These are phyloP conservation scores for Populus alba DNA, from an alignment of 345 rosid species.

Conservation along the genomic window DNA sequence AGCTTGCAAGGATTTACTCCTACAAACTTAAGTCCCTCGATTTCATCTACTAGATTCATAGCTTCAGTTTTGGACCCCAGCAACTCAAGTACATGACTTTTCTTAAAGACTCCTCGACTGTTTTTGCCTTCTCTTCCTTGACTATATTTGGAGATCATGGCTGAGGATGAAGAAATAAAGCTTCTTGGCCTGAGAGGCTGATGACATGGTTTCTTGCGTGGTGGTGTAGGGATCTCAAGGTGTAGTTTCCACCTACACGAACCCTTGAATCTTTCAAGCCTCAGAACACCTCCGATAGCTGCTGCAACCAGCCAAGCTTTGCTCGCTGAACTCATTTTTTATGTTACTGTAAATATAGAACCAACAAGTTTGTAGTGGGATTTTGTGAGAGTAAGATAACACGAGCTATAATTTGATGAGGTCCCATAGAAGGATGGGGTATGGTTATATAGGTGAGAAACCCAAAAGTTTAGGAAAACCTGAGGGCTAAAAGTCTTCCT, in stretches of 20 bases:
- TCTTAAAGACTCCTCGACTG: slow-evolving; percentile 14
- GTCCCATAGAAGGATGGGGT: no score
- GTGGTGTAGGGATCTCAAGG: slow-evolving; percentile 14
- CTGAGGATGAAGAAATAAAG: slow-evolving; percentile 16
- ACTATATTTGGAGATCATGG: neutral
- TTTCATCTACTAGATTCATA: no score
- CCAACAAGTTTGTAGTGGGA: no score
- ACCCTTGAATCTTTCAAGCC: slow-evolving; percentile 45
- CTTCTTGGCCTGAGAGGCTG: slow-evolving; percentile 10
- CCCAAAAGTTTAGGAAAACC: no score
- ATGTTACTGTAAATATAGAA: no score
- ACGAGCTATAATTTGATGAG: no score
- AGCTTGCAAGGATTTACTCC: no score
- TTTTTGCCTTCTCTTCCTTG: slow-evolving; percentile 13
- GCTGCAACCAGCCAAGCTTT: slow-evolving; percentile 42
- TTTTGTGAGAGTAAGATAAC: no score
- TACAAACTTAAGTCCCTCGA: no score
- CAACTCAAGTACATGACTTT: slow-evolving; percentile 22
- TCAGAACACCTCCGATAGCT: slow-evolving; percentile 35
- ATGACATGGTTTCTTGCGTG: slow-evolving; percentile 23
- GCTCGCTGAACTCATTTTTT: slow-evolving; percentile 29
- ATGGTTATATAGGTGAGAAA: no score
- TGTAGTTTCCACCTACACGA: slow-evolving; percentile 40
- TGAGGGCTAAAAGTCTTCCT: no score
- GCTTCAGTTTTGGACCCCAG: slow-evolving; percentile 18